phyloP scores from a whole-genome alignment of 805 yeast genomes.

The Grigorovia humatica region DNA sequence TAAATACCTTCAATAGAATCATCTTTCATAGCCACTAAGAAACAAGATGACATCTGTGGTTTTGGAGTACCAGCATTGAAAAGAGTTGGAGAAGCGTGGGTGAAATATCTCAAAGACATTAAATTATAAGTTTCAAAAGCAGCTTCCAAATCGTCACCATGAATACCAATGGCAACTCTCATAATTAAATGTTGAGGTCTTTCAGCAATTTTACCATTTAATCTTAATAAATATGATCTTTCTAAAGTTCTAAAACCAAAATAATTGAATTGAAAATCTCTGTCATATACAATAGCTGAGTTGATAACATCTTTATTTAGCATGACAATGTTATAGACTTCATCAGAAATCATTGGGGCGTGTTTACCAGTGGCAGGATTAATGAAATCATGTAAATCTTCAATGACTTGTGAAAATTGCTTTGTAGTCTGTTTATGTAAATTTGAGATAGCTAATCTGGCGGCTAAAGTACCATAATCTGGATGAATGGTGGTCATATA shows the following conservation, averaged over 20 bases:
- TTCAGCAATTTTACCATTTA: constrained; percentile 62
- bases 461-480: constrained; percentile 92
- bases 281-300: constrained; percentile 59
- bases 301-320: constrained; percentile 57
- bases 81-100: constrained; percentile 92
- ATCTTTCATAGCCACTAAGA: constrained; percentile 80
- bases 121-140: constrained; percentile 75
- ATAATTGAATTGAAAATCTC: constrained; percentile 71
- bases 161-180: constrained; percentile 90
- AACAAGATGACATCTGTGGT: constrained; percentile 85
- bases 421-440: constrained; percentile 90
- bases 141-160: constrained; percentile 51
- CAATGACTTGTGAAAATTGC: constrained; percentile 68
- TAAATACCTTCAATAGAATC: constrained; percentile 95
- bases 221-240: constrained; percentile 68
- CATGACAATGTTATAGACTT: constrained; percentile 52
- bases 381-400: constrained; percentile 62
- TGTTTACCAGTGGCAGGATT: constrained; percentile 69
- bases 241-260: constrained; percentile 91
- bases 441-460: constrained; percentile 89
- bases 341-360: constrained; percentile 62
- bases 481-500: constrained; percentile 96
- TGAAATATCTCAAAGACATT: constrained; percentile 81
- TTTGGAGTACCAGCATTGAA: constrained; percentile 87
- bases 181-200: constrained; percentile 85